phyloP scores from a whole-genome alignment of 441 rosid genomes.

The Isatis lusitanica region DNA sequence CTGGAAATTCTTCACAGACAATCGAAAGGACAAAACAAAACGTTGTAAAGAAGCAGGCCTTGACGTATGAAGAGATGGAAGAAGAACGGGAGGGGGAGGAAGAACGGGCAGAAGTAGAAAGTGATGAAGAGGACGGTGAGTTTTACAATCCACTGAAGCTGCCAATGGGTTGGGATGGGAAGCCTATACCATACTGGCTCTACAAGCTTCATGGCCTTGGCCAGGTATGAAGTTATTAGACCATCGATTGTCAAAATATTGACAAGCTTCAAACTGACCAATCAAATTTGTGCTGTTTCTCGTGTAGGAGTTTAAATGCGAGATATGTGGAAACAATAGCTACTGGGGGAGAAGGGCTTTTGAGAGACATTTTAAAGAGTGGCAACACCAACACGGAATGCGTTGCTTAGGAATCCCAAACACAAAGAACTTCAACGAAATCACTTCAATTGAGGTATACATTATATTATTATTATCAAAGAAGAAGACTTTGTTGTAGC shows the following conservation, averaged over 20 bases:
- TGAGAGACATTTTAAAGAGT: slow-evolving; percentile 98
- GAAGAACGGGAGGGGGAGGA: slow-evolving; percentile 98
- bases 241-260: background rate
- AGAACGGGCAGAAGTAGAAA: slow-evolving; percentile 86
- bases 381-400: slow-evolving; percentile 99
- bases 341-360: slow-evolving; percentile 99
- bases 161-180: slow-evolving; percentile 99
- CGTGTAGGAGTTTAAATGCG: slow-evolving; percentile 89
- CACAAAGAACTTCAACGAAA: slow-evolving; percentile 97
- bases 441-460: slow-evolving; percentile 81
- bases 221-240: slow-evolving; percentile 56
- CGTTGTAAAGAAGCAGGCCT: slow-evolving; percentile 91
- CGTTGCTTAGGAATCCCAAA: slow-evolving; percentile 98
- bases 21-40: slow-evolving; percentile 79
- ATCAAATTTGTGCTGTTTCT: background rate
- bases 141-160: slow-evolving; percentile 92
- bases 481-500: background rate
- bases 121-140: slow-evolving; percentile 96
- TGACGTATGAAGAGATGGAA: slow-evolving; percentile 96
- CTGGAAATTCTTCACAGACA: slow-evolving; percentile 47
- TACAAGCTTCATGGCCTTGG: slow-evolving; percentile 99
- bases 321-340: slow-evolving; percentile 94
- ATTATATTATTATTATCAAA: background rate
- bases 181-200: slow-evolving; percentile 99
- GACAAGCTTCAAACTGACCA: background rate